Evolutionary conservation across 2,329 filamentous ascomycete species (phyloP).

Genomic region (Exutisphaerella laricina): DNA sequence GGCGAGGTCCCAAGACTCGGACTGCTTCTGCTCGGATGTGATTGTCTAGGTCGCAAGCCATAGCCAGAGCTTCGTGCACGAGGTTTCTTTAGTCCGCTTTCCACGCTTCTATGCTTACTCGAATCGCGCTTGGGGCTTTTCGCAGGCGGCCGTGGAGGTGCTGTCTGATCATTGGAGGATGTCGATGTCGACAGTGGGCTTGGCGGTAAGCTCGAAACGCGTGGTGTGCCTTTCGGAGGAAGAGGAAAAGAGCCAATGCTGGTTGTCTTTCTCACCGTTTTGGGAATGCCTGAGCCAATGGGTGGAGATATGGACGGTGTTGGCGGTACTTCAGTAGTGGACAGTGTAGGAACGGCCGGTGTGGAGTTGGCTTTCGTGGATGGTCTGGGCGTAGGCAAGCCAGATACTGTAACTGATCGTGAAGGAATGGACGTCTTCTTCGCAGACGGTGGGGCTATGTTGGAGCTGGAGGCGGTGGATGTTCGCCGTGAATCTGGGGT

Average conservation of each 20-base stretch:
- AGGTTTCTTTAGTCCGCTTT: constrained; percentile 26
- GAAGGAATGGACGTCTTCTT: constrained; percentile 29
- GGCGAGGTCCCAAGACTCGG: constrained; percentile 48
- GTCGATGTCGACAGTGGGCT: constrained; percentile 48
- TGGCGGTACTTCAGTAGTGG: constrained; percentile 36
- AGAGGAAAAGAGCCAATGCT: constrained; percentile 94
- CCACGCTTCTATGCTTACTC: constrained; percentile 30
- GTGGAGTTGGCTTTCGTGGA: constrained; percentile 43
- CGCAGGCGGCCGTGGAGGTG: constrained; percentile 30
- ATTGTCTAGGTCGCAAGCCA: constrained; percentile 45
- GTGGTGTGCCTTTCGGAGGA: constrained; percentile 64
- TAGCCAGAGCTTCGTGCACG: constrained; percentile 32
- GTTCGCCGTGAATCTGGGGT: constrained; percentile 20
- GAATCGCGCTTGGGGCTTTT: constrained; percentile 29
- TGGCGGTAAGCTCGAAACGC: constrained; percentile 55
- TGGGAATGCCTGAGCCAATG: constrained; percentile 34
- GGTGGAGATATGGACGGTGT: constrained; percentile 10
- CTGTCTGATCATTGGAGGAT: constrained; percentile 32
- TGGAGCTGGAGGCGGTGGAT: constrained; percentile 28
- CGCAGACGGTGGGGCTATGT: constrained; percentile 31
- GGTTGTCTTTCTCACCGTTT: constrained; percentile 74
- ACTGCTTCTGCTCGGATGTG: constrained; percentile 36
- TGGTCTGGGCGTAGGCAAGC: constrained; percentile 45
- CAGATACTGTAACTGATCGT: constrained; percentile 43
- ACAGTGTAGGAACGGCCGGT: constrained; percentile 50